Base-by-base conservation (phyloP, 2,329 filamentous ascomycete species). In the Massarina eburnea region DNA sequence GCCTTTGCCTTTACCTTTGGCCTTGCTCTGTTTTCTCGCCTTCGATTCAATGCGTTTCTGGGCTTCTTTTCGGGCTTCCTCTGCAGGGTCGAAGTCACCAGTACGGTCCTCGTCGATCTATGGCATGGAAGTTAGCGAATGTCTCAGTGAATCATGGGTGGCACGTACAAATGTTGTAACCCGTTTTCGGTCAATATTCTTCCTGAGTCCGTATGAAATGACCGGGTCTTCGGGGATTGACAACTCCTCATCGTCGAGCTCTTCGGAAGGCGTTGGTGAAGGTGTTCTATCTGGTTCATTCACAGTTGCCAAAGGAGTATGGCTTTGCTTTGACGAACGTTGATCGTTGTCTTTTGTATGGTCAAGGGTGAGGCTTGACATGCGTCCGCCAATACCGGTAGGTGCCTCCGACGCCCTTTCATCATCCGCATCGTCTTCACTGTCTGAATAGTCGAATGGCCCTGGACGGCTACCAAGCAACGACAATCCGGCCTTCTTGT, bases 321-420 rank as follows among this genome's bases (percentile, higher is more conserved):
- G 18, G 6, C 12, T 39, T 20, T n/a, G 26, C 32, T 15, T 20
- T 3, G 20, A 36, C 12, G 34, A 15, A 5, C 30, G 19, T 26
- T 30, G 17, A 10, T 29, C 20, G 15, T 40, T 29, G 7, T 41
- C 38, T 21, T 22, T 38, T 41, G 41, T 24, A n/a, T 44, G 41
- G 9, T 48, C 41, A 4, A 48, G 30, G n/a, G 20, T 38, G 14
- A 48, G 41, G 19, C 37, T 48, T 2, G 46, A 44, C 33, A 48
- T 26, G 4, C 37, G 24, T 20, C 36, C 24, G n/a, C 41, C 22
- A 9, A 48, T 39, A 20, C 41, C 19, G 10, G 17, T 19, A 2
- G 36, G 36, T 17, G 39, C 43, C 15, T 40, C 26, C 17, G 45
- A 39, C n/a, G 18, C 29, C 20, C 17, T 8, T 30, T 45, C 18